Conservation (phyloP, 2,329 filamentous ascomycete species). For the Hypocrella siamensis region DNA sequence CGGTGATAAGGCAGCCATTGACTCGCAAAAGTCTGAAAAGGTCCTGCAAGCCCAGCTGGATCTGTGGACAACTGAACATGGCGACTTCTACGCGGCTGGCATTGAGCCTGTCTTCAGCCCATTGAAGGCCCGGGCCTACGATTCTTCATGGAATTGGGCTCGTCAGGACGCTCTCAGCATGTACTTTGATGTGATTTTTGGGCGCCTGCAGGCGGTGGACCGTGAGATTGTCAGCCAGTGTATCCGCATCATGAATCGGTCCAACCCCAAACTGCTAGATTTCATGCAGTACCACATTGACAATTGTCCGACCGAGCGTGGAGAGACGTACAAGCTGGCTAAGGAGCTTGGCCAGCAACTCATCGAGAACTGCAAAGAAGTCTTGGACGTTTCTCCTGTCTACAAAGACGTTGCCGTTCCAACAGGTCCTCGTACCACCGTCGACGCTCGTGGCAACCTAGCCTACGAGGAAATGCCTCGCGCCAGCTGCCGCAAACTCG, state of each 20-base stretch:
- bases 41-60: constrained; percentile 87
- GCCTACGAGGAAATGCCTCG: constrained; percentile 80
- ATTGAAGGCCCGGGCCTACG: constrained; percentile 89
- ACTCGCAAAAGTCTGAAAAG: constrained; percentile 70
- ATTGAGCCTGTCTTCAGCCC: constrained; percentile 90
- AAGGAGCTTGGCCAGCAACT: constrained; percentile 87
- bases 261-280: constrained; percentile 85
- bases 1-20: constrained; percentile 87
- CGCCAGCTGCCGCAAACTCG: constrained; percentile 82
- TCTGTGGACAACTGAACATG: constrained; percentile 88
- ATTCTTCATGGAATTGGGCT: constrained; percentile 99
- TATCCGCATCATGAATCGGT: constrained; percentile 98
- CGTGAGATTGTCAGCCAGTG: constrained; percentile 97
- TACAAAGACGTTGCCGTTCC: constrained; percentile 94
- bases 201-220: constrained; percentile 80
- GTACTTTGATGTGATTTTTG: constrained; percentile 99
- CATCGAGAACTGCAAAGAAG: constrained; percentile 95
- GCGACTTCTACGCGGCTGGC: constrained; percentile 86
- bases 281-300: constrained; percentile 99
- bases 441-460: constrained; percentile 83
- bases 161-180: constrained; percentile 93
- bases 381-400: constrained; percentile 65
- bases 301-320: constrained; percentile 90
- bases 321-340: constrained; percentile 95
- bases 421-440: constrained; percentile 81